Base-by-base conservation (phyloP, 1,139 yeast species). In the Candida buenavistaensis region DNA sequence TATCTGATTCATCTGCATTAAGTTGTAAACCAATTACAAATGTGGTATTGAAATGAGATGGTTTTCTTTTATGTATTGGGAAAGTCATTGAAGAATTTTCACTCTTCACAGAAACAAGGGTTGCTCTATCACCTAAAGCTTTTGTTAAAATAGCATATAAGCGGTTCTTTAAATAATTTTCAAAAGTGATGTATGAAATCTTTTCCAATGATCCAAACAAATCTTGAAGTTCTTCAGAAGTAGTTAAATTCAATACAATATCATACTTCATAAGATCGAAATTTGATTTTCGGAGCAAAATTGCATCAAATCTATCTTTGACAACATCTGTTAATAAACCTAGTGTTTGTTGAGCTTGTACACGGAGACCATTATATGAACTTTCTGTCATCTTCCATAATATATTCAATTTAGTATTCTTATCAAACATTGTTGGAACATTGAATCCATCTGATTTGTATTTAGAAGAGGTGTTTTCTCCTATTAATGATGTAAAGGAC, bases 251-350 rank as follows among this genome's bases (percentile, higher is more conserved):
- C 39, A 87, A 63, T 6, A 72, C 65, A 43, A 80, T 55, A 62
- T 90, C 97, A 50, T 73, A 86, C 43, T 81, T 79, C 51, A 87
- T 60, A 30, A 72, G 64, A 32, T 76, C 78, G 34, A 69, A 66
- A 35, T 69, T 68, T 25, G 83, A 71, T 44, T 79, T 80, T 36
- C 75, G 78, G 45, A 92, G 66, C 50, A 92, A 86, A n/a, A 90
- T 75, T n/a, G 80, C 72, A 42, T 82, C 87, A 55, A 92, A 92
- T 52, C 95, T 77, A 59, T 92, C 97, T 39, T 74, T 78, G 4
- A 86, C 85, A 19, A 81, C 82, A 53, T 92, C 96, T 48, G 81
- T 80, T 39, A 92, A 70, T 47, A 87, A 65, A 3, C 59, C 67
- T 43, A 85, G 65, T 0, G 97, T 82, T 46, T 82, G 79, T 23